Evolutionary conservation across 345 rosid species (phyloP).

Genomic region (Euphorbia tirucalli): DNA sequence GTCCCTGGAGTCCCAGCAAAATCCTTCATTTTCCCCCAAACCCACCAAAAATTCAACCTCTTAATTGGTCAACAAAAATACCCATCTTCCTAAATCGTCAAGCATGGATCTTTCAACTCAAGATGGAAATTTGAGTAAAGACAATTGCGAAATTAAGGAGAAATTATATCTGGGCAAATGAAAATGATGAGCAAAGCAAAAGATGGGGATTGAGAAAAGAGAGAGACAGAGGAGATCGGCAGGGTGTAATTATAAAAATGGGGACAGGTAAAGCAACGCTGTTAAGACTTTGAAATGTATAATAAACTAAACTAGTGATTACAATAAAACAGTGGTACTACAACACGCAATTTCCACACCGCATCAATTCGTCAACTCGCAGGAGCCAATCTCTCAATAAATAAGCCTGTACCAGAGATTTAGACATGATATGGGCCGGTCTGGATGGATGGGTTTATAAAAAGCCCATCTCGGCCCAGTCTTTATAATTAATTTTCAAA

Average conservation of each 20-base stretch:
- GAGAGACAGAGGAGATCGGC: background rate
- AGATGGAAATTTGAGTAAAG: no score
- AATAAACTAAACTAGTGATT: no score
- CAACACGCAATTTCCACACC: no score
- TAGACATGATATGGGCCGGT: no score
- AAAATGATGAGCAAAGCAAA: background rate
- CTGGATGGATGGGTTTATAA: no score
- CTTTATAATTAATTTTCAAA: no score
- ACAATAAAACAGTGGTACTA: no score
- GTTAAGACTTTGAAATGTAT: background rate
- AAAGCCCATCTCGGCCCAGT: no score
- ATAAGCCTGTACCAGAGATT: no score
- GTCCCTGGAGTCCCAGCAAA: conserved; percentile 87
- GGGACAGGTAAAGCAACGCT: background rate
- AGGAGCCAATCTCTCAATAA: no score
- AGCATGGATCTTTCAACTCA: conserved; percentile 1
- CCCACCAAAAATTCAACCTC: background rate
- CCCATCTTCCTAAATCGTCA: conserved; percentile 16
- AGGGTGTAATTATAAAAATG: conserved; percentile 3
- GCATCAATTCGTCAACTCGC: no score
- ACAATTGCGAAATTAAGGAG: conserved; percentile 1
- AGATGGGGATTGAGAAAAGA: background rate
- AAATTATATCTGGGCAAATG: background rate
- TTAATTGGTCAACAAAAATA: conserved; percentile 2
- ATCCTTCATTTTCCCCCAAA: conserved; percentile 56